Base-by-base conservation (phyloP, 169 alveolate genomes). In the Sarcocystis neurona region DNA sequence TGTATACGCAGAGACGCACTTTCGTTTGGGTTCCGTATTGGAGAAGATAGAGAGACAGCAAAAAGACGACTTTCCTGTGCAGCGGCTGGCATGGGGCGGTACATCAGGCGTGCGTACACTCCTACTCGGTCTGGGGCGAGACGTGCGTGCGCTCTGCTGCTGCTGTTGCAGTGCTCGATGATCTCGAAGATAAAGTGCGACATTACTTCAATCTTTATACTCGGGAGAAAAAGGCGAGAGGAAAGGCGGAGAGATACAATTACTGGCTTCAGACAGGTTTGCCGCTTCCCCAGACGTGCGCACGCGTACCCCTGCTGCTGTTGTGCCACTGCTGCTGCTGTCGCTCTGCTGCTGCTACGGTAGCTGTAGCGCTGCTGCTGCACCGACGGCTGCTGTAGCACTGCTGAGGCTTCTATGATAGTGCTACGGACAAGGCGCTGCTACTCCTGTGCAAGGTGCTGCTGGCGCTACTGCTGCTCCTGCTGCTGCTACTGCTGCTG, bases 201-300 rank as follows among this genome's bases (percentile, higher is more conserved):
- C 92, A 88, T 68, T 88, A 88, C 84, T 88, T 88, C 84, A 3
- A 58, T 15, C 48, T 88, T 30, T 88, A 88, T 53, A 56, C 41
- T 34, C 70, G 72, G 43, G 92, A 88, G 68, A 88, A 48, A 34
- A 78, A 79, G 46, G 50, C 58, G 34, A 32, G 92, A 48, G 88
- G 78, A 58, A 88, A 88, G 30, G 10, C 79, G 1, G 92, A 88
- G 68, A 37, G 72, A 2, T 72, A 53, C 63, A 53, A 48, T 44
- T 88, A 56, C 89, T 88, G 92, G 92, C 53, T 88, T n/a, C 92
- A 88, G 79, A 70, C 46, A 79, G 92, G 92, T 88, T n/a, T n/a
- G n/a, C n/a, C n/a, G n/a, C n/a, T n/a, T n/a, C n/a, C n/a, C n/a
- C n/a, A n/a, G n/a, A n/a, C n/a, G n/a, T n/a, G n/a, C n/a, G n/a